Conservation (phyloP, 768 basidiomycete species). For the Pulveroboletus frians region DNA sequence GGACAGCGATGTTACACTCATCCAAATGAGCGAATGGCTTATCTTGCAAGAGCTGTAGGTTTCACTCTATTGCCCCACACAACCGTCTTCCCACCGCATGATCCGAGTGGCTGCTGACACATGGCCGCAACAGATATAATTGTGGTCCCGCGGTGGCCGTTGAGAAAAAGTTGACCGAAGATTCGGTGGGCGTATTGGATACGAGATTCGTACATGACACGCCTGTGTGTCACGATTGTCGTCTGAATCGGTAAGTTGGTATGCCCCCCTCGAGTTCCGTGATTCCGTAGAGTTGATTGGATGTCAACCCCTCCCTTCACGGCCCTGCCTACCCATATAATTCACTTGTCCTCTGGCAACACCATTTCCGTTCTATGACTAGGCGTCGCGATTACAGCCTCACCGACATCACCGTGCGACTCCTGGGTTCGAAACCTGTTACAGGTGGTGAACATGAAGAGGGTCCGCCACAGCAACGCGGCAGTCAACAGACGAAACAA, state of each 20-base stretch:
- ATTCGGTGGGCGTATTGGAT: constrained; percentile 28
- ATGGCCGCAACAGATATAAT: constrained; percentile 43
- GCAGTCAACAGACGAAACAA: constrained; percentile 25
- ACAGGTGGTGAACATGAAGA: constrained; percentile 26
- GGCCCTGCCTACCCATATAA: not conserved
- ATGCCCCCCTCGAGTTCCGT: constrained; percentile 6
- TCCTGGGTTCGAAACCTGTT: constrained; percentile 33
- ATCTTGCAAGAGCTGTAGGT: constrained; percentile 54
- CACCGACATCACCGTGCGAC: constrained; percentile 58
- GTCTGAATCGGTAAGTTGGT: constrained; percentile 46
- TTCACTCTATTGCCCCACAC: constrained; percentile 4
- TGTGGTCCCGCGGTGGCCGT: constrained; percentile 51
- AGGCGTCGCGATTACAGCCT: constrained; percentile 46
- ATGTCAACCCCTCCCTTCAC: not conserved
- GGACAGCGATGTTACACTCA: constrained; percentile 50
- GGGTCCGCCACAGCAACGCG: constrained; percentile 20
- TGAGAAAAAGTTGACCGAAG: constrained; percentile 32
- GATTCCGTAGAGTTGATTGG: constrained; percentile 6
- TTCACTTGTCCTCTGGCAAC: constrained; percentile 12
- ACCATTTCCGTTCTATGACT: constrained; percentile 13
- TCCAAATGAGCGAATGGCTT: constrained; percentile 64
- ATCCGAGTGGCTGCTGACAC: constrained; percentile 15
- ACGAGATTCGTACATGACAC: constrained; percentile 43
- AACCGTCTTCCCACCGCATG: constrained; percentile 4
- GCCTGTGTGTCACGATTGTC: constrained; percentile 57